Evolutionary conservation across 2,329 filamentous ascomycete species (phyloP).

Genomic region (Decorospora gaudefroyi): DNA sequence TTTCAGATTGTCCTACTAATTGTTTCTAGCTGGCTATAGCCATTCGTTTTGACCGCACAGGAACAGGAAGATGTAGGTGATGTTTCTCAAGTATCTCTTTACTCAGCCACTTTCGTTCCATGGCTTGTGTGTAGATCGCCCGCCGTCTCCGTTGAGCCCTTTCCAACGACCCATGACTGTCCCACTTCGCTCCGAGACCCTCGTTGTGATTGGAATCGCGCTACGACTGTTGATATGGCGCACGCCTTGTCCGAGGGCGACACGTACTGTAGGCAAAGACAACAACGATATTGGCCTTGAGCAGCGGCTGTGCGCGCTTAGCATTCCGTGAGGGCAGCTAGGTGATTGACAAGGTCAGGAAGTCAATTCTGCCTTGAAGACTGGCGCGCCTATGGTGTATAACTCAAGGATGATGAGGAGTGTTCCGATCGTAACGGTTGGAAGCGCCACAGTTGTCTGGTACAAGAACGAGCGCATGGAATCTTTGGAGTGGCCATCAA

Average conservation of each 20-base stretch:
- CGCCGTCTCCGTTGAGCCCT: neutral
- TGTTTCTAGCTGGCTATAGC: neutral
- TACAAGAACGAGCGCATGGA: neutral
- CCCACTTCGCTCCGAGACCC: neutral
- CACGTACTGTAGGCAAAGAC: too few relatives aligned
- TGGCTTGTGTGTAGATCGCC: neutral
- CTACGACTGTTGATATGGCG: too few relatives aligned
- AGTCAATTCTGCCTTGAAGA: neutral
- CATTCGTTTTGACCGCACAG: neutral
- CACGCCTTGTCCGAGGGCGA: too few relatives aligned
- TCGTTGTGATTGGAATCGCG: neutral
- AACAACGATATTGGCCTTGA: too few relatives aligned
- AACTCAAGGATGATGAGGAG: neutral
- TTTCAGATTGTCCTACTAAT: too few relatives aligned
- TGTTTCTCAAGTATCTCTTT: neutral
- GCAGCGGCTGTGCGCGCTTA: too few relatives aligned
- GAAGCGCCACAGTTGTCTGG: neutral
- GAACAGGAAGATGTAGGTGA: neutral
- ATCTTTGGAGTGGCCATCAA: neutral
- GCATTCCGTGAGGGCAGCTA: too few relatives aligned
- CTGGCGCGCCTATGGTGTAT: neutral
- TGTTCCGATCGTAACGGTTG: neutral
- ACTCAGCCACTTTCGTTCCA: neutral
- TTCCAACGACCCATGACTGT: neutral
- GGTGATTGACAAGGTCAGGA: too few relatives aligned